A percentile compares a stretch with the other conserved stretches of the same genome.
Conservation (phyloP, 179 eudicot species). For the Silene vulgaris region DNA sequence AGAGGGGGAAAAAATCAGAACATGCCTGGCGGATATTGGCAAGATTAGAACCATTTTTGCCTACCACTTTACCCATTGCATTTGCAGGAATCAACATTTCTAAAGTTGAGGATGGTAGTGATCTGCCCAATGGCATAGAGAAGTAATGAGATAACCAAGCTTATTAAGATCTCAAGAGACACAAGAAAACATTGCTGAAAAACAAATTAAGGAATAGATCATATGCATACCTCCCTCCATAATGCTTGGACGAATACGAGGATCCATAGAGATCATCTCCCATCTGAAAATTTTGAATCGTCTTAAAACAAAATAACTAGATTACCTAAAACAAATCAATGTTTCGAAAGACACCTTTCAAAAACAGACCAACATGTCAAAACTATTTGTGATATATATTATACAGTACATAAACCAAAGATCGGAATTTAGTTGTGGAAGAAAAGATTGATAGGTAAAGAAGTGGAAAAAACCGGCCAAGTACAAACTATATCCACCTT, state of each 20-base stretch:
- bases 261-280: constrained; percentile 61
- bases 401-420: neutral
- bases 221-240: constrained; percentile 68
- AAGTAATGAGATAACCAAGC: neutral
- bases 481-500: neutral
- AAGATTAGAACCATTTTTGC: constrained; percentile 79
- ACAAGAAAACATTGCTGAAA: neutral
- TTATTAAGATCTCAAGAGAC: neutral
- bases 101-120: constrained; percentile 55
- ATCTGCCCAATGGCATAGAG: constrained; percentile 36
- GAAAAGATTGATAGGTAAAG: neutral
- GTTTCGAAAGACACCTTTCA: constrained; percentile 2
- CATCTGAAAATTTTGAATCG: constrained; percentile 35
- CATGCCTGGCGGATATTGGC: constrained; percentile 79
- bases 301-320: neutral
- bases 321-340: constrained; percentile 10
- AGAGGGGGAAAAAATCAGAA: neutral
- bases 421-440: neutral
- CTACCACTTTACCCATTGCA: constrained; percentile 76
- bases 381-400: neutral
- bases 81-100: constrained; percentile 78
- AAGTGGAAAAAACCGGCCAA: neutral
- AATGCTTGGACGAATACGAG: constrained; percentile 62
- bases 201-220: neutral
- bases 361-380: neutral